phyloP scores from a whole-genome alignment of 2,329 filamentous ascomycete species.

The Tolypocladium pustulatum region DNA sequence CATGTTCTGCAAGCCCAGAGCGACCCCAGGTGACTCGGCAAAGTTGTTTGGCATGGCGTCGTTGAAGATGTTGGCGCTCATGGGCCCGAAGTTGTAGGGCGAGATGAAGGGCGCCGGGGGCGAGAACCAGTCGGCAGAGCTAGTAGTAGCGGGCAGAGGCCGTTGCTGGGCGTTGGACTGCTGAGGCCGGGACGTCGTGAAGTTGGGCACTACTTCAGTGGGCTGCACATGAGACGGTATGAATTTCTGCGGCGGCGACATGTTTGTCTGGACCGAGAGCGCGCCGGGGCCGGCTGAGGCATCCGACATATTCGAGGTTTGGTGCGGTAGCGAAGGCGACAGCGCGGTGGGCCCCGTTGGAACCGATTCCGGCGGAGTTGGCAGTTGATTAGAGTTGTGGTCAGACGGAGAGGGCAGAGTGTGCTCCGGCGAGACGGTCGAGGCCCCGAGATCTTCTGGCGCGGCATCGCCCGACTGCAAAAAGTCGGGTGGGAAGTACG shows the following conservation, averaged over 20 bases:
- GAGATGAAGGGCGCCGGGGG: conserved; percentile 42
- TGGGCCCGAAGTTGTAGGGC: conserved; percentile 36
- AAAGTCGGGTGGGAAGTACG: conserved; percentile 52
- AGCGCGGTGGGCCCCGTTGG: conserved; percentile 17
- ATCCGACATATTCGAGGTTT: conserved; percentile 15
- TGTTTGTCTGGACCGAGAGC: conserved; percentile 15
- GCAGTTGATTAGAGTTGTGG: conserved; percentile 22
- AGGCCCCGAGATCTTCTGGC: conserved; percentile 23
- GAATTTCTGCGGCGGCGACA: conserved; percentile 21
- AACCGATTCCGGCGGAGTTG: conserved; percentile 35
- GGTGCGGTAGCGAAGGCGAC: conserved; percentile 27
- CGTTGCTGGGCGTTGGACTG: conserved; percentile 27
- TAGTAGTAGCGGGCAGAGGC: conserved; percentile 29
- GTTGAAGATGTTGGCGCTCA: conserved; percentile 31
- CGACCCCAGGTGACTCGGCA: conserved; percentile 16
- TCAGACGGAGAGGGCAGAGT: conserved; percentile 16
- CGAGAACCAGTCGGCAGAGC: conserved; percentile 42
- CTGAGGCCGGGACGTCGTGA: conserved; percentile 21
- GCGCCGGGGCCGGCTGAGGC: conserved; percentile 14
- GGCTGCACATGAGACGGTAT: conserved; percentile 5
- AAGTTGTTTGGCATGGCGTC: conserved; percentile 19
- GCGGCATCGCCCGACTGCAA: conserved; percentile 20
- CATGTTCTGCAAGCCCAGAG: conserved; percentile 22
- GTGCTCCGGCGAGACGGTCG: conserved; percentile 18
- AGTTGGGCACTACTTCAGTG: conserved; percentile 5